Conservation (phyloP, 768 basidiomycete genomes). For the Podaxis pistillaris region DNA sequence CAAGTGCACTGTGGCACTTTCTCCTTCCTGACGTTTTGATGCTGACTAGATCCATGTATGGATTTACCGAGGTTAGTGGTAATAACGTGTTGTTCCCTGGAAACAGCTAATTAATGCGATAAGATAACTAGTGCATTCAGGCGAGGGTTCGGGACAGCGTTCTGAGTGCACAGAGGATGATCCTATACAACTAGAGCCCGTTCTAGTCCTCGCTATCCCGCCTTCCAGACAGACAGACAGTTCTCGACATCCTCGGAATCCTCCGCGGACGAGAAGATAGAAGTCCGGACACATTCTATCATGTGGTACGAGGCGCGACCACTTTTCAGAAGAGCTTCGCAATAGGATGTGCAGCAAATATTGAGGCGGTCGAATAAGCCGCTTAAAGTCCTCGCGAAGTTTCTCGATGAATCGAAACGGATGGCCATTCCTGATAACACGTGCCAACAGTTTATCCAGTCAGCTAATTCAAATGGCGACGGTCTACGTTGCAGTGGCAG, state of each 20-base stretch:
- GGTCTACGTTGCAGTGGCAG: neutral
- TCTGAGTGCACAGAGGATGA: neutral
- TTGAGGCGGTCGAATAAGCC: neutral
- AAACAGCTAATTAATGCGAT: neutral
- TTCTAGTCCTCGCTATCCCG: neutral
- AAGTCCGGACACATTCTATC: neutral
- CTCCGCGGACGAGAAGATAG: neutral
- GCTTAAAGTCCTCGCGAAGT: neutral
- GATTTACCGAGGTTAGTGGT: neutral
- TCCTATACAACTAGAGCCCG: neutral
- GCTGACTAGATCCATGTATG: neutral
- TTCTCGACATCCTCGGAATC: neutral
- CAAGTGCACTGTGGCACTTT: neutral
- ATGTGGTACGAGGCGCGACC: neutral
- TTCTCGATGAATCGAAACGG: neutral
- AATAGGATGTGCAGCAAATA: neutral
- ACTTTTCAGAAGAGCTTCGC: neutral
- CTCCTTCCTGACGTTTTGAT: slow-evolving; percentile 4
- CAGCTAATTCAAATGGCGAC: neutral
- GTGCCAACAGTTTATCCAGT: neutral
- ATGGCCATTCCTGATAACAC: neutral
- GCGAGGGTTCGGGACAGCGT: neutral
- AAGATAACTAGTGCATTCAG: neutral
- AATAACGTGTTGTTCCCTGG: neutral
- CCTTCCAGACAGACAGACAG: neutral